These are phyloP conservation scores for Wickerhamomyces rabaulensis DNA, from an alignment of 805 yeast species.

Conservation along the genomic window DNA sequence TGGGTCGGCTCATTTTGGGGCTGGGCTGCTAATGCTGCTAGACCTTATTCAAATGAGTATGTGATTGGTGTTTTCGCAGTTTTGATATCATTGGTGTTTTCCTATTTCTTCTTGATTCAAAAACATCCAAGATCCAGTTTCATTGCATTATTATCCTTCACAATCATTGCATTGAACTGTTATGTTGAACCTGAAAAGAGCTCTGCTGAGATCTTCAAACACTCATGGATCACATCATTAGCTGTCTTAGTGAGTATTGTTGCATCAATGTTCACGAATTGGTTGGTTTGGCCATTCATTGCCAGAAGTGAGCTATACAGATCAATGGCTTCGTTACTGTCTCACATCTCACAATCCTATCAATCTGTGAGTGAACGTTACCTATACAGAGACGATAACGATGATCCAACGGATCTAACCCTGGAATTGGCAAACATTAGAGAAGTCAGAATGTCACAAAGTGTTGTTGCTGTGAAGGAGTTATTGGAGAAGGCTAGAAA, in stretches of 20 bases:
- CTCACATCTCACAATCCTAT: conserved; percentile 40
- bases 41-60: conserved; percentile 31
- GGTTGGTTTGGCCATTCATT: conserved; percentile 45
- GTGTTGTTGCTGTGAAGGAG: conserved; percentile 33
- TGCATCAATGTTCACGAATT: conserved; percentile 33
- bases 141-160: conserved; percentile 35
- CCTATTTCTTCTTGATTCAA: conserved; percentile 30
- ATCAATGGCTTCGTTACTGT: conserved; percentile 33
- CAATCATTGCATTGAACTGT: conserved; percentile 32
- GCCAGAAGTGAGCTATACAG: conserved; percentile 37
- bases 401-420: conserved; percentile 41
- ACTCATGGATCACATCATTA: conserved; percentile 36
- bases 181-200: conserved; percentile 9
- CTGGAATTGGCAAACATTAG: conserved; percentile 39
- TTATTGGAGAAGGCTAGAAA: conserved; percentile 30
- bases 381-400: conserved; percentile 41
- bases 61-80: conserved; percentile 37
- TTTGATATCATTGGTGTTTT: conserved; percentile 27
- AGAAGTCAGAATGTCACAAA: conserved; percentile 43
- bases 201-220: conserved; percentile 28
- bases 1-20: conserved; percentile 43
- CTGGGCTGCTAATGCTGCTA: conserved; percentile 38
- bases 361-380: conserved; percentile 44
- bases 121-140: conserved; percentile 39
- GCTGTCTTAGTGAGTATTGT: conserved; percentile 35